Evolutionary conservation across 1,139 yeast species (phyloP).

Genomic region (Nadsonia commutata): DNA sequence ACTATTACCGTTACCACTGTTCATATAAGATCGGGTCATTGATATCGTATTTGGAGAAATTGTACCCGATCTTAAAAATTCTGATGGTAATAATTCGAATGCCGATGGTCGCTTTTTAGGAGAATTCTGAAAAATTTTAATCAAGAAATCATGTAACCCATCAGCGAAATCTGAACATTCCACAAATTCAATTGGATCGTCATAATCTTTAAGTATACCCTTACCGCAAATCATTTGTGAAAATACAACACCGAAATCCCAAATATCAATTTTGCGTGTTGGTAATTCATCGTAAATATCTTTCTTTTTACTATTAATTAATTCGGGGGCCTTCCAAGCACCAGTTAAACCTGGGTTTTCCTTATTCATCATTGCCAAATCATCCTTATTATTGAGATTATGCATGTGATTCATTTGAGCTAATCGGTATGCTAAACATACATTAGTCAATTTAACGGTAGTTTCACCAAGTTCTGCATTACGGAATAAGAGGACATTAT

Average conservation of each 20-base stretch:
- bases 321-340: conserved; percentile 4
- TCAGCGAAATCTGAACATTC: conserved; percentile 36
- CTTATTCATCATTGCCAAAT: conserved; percentile 10
- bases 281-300: conserved; percentile 22
- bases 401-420: conserved; percentile 36
- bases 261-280: conserved; percentile 75
- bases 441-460: conserved; percentile 47
- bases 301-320: conserved; percentile 6
- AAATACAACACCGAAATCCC: conserved; percentile 79
- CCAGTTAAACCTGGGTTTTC: too few relatives aligned
- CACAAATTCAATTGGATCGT: conserved; percentile 49
- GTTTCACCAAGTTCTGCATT: conserved; percentile 39
- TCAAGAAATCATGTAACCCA: conserved; percentile 49
- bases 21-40: neutral
- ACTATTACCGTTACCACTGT: neutral
- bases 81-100: conserved; percentile 67
- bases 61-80: conserved; percentile 59
- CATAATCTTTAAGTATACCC: conserved; percentile 36
- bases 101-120: conserved; percentile 69
- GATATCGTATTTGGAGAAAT: neutral
- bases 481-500: conserved; percentile 41
- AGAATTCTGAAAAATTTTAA: conserved; percentile 48
- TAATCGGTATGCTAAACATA: conserved; percentile 57
- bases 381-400: conserved; percentile 30
- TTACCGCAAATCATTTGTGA: conserved; percentile 56